A percentile compares a stretch with the other conserved stretches of the same genome.
phyloP scores from a whole-genome alignment of 1,284 basidiomycete genomes.

The Puccinia polysora region DNA sequence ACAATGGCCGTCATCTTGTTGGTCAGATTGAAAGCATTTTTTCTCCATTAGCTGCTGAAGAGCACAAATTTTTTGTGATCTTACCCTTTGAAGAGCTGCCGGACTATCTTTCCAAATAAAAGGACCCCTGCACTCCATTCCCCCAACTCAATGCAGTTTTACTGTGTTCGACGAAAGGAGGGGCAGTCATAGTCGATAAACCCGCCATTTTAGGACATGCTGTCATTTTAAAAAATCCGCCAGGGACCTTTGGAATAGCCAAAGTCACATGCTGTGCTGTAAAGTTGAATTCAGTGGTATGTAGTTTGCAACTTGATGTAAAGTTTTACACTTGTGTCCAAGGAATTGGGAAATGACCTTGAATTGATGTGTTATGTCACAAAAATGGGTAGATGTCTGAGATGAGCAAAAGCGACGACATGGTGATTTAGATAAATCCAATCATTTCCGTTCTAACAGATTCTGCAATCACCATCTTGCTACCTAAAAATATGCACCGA shows the following conservation, averaged over 20 bases:
- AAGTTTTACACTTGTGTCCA: not conserved
- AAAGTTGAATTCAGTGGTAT: slow-evolving; percentile 13
- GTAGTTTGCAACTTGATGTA: not conserved
- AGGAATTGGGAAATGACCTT: not conserved
- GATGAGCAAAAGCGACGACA: too few relatives aligned
- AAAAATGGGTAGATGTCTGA: too few relatives aligned
- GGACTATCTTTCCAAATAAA: not conserved
- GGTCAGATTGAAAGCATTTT: slow-evolving; percentile 11
- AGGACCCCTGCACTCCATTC: slow-evolving; percentile 7
- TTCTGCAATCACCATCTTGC: too few relatives aligned
- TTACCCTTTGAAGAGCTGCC: slow-evolving; percentile 4
- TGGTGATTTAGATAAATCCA: too few relatives aligned
- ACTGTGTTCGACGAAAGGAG: not conserved
- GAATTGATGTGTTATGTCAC: too few relatives aligned
- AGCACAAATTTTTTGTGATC: slow-evolving; percentile 15
- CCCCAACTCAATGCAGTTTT: slow-evolving; percentile 10
- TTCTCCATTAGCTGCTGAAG: not conserved
- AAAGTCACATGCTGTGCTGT: slow-evolving; percentile 13
- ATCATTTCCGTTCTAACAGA: too few relatives aligned
- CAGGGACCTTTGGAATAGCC: slow-evolving; percentile 29
- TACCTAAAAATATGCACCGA: too few relatives aligned
- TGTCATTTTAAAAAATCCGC: slow-evolving; percentile 4
- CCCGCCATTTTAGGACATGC: slow-evolving; percentile 11
- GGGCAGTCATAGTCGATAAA: not conserved
- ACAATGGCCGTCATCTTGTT: not conserved